A percentile compares a stretch with the other conserved stretches of the same genome.
Conservation (phyloP, 1,284 basidiomycete genomes). For the Melampsora americana region DNA sequence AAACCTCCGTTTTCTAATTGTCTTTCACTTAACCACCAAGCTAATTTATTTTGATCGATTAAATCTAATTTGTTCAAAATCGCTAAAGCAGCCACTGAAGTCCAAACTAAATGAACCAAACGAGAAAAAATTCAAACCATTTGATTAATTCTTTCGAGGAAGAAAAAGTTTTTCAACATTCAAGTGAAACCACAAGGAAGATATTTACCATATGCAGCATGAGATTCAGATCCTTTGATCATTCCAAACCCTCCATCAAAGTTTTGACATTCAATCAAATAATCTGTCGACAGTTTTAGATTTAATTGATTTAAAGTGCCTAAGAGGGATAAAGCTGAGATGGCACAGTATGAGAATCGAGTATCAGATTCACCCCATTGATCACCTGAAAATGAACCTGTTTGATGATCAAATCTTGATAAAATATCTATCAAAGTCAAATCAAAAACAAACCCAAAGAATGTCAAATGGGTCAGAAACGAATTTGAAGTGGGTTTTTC, state of each 20-base stretch:
- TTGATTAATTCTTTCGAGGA: too few species aligned
- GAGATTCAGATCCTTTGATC: slow-evolving; percentile 79
- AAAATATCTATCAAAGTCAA: slow-evolving; percentile 70
- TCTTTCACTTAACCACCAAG: slow-evolving; percentile 88
- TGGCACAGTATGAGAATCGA: slow-evolving; percentile 82
- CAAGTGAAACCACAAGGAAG: too few species aligned
- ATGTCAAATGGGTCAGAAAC: too few species aligned
- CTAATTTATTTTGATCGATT: slow-evolving; percentile 71
- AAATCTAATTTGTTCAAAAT: slow-evolving; percentile 75
- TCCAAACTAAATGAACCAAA: too few species aligned
- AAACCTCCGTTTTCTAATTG: slow-evolving; percentile 89
- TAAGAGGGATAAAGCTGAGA: slow-evolving; percentile 76
- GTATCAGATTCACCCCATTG: slow-evolving; percentile 85
- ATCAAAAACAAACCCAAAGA: background rate
- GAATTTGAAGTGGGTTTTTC: too few species aligned
- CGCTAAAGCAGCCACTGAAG: slow-evolving; percentile 79
- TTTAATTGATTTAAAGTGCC: slow-evolving; percentile 63
- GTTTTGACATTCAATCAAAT: slow-evolving; percentile 76
- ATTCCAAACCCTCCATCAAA: slow-evolving; percentile 94
- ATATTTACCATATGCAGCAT: slow-evolving; percentile 75
- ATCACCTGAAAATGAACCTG: slow-evolving; percentile 87
- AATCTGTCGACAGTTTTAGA: slow-evolving; percentile 51
- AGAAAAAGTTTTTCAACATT: too few species aligned
- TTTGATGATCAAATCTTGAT: slow-evolving; percentile 69
- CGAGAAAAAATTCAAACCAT: too few species aligned